Evolutionary conservation across 768 basidiomycete species (phyloP), one percentile per base, ranked within the genome.

Genomic region (Suillus subluteus): DNA sequence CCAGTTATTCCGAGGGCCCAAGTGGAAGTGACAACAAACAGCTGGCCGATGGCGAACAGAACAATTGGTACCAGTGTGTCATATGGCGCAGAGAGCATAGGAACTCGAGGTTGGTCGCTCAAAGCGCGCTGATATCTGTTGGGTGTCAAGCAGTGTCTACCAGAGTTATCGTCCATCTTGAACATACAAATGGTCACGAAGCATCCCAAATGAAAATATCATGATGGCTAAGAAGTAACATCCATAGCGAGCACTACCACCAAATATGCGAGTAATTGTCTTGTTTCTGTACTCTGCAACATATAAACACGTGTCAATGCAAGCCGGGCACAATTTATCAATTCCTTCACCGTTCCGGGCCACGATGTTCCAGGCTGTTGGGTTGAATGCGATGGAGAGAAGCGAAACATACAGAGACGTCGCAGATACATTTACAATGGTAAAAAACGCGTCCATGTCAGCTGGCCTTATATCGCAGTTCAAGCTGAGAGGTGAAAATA

Each of bases 321-420:
- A 13, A 30, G 21, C 16, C 62, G 9, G 35, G 41, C 15, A 62
- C 38, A 35, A 54, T 6, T 30, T 12, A 30, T 23, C 16, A 62
- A 55, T 40, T 55, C 23, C 80, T 87, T 59, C 68, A 95, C 95
- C 95, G 80, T 96, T 95, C 65, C 89, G 90, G 32, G 97, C 97
- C 37, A 96, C 88, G 68, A 95, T 88, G 78, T 99, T 99, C 97
- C 97, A 99, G 66, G 91, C 95, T 1, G 89, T 88, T 0, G 97
- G 97, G 73, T 98, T 98, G 82, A 98, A 98, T 2, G 87, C 74
- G 59, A 97, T 93, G 66, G 91, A 77, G 5, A 85, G 78, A n/a
- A 95, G 68, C 0, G 88, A 87, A 21, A 92, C 62, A 72, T 84
- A 84, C 48, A 98, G 75, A 26, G 92, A 92, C 7, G 79, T 74